Evolutionary conservation across 306 rosid species (phyloP).

Genomic region (Pterocarpus macrocarpus): DNA sequence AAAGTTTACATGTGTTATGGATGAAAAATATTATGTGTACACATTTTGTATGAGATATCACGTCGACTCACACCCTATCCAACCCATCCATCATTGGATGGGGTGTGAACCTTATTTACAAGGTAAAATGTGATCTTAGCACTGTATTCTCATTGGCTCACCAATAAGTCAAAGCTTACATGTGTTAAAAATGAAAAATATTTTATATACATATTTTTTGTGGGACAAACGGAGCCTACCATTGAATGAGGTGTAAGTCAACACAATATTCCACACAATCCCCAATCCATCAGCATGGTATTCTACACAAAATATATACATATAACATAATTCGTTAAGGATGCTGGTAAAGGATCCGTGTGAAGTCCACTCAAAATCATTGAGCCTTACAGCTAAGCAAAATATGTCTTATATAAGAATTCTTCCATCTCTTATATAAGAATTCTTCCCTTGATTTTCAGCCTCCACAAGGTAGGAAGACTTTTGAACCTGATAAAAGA

Average conservation of each 20-base stretch:
- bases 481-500: not conserved
- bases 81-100: no score
- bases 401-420: not conserved
- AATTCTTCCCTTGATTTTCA: not conserved
- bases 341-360: slow-evolving; percentile 5
- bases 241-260: no score
- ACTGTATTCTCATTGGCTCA: slow-evolving; percentile 35
- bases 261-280: no score
- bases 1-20: slow-evolving; percentile 6
- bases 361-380: slow-evolving; percentile 29
- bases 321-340: no score
- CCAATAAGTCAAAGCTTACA: slow-evolving; percentile 16
- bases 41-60: no score
- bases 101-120: not conserved
- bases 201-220: no score
- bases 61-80: no score
- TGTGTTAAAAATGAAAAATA: not conserved
- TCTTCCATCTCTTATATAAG: not conserved
- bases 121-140: slow-evolving; percentile 8
- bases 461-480: not conserved
- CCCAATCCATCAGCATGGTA: no score
- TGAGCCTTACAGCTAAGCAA: not conserved
- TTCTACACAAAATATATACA: no score
- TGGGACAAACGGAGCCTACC: no score
- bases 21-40: not conserved